Evolutionary conservation across 139 green algal genomes (phyloP).

Genomic region (Picochlorum sp.): DNA sequence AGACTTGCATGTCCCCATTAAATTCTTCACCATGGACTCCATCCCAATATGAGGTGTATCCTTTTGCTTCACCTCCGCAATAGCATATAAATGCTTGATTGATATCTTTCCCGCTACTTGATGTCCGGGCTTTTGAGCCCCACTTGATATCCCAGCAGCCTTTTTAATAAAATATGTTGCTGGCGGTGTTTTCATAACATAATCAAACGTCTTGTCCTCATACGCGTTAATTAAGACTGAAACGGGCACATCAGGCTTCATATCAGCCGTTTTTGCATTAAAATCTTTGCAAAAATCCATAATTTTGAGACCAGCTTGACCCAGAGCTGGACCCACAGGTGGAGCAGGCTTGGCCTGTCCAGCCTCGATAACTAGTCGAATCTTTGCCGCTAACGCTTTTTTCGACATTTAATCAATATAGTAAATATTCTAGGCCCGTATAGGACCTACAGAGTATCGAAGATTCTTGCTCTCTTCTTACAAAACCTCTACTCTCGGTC

Average conservation of each 20-base stretch:
- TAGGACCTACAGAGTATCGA: too few species aligned
- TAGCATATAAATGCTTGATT: conserved; percentile 91
- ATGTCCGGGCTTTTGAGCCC: conserved; percentile 67
- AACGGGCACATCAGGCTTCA: conserved; percentile 48
- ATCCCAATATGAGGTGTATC: conserved; percentile 65
- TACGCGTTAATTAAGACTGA: conserved; percentile 63
- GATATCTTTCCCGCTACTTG: conserved; percentile 59
- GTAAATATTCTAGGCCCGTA: too few species aligned
- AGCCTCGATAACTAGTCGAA: conserved; percentile 86
- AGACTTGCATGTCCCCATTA: conserved; percentile 72
- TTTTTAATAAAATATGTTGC: conserved; percentile 81
- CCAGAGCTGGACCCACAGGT: conserved; percentile 87
- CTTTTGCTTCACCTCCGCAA: conserved; percentile 74
- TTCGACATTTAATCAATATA: conserved; percentile 10
- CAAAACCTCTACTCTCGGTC: too few species aligned
- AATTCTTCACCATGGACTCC: conserved; percentile 55
- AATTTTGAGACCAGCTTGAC: conserved; percentile 95
- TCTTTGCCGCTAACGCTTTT: conserved; percentile 55
- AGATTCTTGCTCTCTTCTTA: too few species aligned
- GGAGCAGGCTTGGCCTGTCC: conserved; percentile 88
- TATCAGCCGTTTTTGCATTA: conserved; percentile 83
- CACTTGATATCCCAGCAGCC: conserved; percentile 59
- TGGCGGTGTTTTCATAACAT: conserved; percentile 74
- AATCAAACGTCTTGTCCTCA: conserved; percentile 85
- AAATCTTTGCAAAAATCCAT: conserved; percentile 99